These are phyloP conservation scores for Solanum habrochaites DNA, from an alignment of 257 asterid species.

Conservation along the genomic window DNA sequence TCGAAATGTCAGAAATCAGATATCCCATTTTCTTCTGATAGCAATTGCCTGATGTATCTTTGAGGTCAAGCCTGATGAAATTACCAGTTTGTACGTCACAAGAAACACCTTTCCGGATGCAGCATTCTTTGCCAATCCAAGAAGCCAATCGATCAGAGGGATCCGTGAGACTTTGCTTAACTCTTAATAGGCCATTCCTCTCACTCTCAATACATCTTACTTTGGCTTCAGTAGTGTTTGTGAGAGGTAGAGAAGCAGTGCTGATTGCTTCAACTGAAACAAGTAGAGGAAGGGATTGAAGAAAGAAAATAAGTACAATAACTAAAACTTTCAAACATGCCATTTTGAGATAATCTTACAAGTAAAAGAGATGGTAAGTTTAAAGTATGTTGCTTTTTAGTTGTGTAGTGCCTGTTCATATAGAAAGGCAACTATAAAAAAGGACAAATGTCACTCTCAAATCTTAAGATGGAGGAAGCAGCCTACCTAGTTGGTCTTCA, in stretches of 20 bases:
- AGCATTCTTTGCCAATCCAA: conserved; percentile 15
- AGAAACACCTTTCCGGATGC: conserved; percentile 9
- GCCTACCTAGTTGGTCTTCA: neutral
- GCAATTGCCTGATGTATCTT: neutral
- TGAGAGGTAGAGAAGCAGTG: neutral
- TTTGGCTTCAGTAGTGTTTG: neutral
- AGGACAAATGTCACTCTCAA: neutral
- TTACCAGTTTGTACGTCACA: neutral
- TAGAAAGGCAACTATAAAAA: neutral
- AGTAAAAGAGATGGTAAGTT: neutral
- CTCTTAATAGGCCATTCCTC: conserved; percentile 2
- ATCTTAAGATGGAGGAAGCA: neutral
- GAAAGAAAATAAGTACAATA: neutral
- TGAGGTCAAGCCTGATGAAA: neutral
- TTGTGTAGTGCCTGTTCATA: neutral
- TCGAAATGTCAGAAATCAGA: neutral
- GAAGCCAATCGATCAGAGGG: conserved; percentile 7
- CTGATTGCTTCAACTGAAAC: neutral
- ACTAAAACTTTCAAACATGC: neutral
- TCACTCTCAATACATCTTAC: neutral
- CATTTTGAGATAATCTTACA: neutral
- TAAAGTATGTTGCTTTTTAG: neutral
- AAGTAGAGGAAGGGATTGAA: neutral
- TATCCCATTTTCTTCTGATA: neutral
- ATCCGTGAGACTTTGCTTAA: conserved; percentile 9